Base-by-base conservation (phyloP, 345 rosid genomes). In the Stellera chamaejasme region DNA sequence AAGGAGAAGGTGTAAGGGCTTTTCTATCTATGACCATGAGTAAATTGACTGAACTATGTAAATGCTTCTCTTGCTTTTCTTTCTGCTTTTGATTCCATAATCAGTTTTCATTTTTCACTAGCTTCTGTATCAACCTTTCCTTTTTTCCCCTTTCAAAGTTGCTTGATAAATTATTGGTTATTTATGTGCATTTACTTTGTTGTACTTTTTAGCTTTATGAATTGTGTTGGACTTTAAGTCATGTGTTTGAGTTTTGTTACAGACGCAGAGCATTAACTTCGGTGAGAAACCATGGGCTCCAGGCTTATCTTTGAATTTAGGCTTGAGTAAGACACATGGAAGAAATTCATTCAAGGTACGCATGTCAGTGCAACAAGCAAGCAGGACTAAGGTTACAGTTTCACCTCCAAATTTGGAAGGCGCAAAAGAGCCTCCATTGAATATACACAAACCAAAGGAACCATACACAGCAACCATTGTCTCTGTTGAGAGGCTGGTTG, bases 401-500 rank as follows among this genome's bases (percentile, higher is more conserved):
- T 64, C 86, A 51, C 99, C 99, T 14, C 47, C 81, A 48, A 77
- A 77, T 50, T 82, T 89, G 43, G 97, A 93, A 69, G 81, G 75
- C 64, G 81, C 80, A 28, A 80, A 79, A 61, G 94, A 82, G 59
- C 84, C 94, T 13, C 99, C 97, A 0, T 64, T 93, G 43, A 81
- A 93, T 66, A 14, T 64, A 62, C 77, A 75, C 80, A 87, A 79
- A 75, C 94, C 94, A 28, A 93, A 84, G 88, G 94, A 76, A 64
- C 97, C 97, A 15, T 89, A 93, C 68, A 86, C 91, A 2, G 97
- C 96, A 49, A 89, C 91, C 19, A 81, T 93, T 73, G 87, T 73
- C 61, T 93, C 99, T 41, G 94, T 93, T 52, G 97, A 93, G 75
- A 82, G 99, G 73, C 57, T 93, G 56, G 99, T 93, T 0, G 94